Conservation (phyloP, 2,329 filamentous ascomycete genomes). For the Bipolaris oryzae region DNA sequence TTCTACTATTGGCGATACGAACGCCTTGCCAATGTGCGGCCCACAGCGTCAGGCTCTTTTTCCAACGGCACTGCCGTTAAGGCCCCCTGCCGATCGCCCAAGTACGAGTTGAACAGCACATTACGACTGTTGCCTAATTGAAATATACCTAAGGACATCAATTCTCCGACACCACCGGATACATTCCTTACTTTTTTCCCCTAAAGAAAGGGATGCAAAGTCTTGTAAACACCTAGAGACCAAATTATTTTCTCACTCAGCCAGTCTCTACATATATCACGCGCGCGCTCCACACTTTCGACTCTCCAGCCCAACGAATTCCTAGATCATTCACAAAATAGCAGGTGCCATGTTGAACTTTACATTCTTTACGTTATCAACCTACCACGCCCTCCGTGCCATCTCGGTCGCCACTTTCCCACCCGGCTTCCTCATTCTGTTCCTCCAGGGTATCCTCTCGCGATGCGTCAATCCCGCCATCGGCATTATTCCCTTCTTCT, state of each 20-base stretch:
- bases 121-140: background rate
- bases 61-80: conserved; percentile 10
- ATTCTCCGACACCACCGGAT: background rate
- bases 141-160: background rate
- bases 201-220: background rate
- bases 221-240: background rate
- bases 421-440: conserved; percentile 35
- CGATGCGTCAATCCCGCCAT: conserved; percentile 35
- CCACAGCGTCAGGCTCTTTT: conserved; percentile 4
- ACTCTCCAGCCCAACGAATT: background rate
- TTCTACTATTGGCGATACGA: background rate
- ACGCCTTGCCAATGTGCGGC: background rate
- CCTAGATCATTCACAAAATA: background rate
- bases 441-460: conserved; percentile 33
- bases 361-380: conserved; percentile 32
- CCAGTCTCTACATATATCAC: background rate
- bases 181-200: background rate
- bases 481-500: conserved; percentile 36
- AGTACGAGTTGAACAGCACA: background rate
- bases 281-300: background rate
- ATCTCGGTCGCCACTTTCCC: conserved; percentile 31
- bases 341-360: conserved; percentile 28
- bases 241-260: background rate
- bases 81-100: conserved; percentile 18
- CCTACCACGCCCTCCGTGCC: conserved; percentile 31